phyloP scores from a whole-genome alignment of 305 asterid species.

The Fraxinus velutina region DNA sequence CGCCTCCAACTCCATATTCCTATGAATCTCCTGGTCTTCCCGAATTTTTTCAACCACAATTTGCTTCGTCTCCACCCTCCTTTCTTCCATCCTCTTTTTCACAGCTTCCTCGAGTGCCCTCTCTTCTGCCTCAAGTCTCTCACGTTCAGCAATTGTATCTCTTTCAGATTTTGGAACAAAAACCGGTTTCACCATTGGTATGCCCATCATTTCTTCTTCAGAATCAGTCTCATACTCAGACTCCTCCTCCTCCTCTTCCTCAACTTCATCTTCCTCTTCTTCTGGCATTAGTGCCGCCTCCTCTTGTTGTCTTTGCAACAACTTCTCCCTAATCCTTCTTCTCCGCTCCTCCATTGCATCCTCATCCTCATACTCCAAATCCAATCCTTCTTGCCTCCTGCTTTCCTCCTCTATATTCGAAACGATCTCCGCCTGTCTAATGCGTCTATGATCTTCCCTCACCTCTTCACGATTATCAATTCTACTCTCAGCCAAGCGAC shows the following conservation, averaged over 20 bases:
- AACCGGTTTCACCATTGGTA: constrained; percentile 85
- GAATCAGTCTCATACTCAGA: constrained; percentile 93
- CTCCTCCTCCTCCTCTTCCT: constrained; percentile 49
- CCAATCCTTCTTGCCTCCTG: constrained; percentile 55
- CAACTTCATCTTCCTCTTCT: constrained; percentile 64
- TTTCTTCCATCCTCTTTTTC: constrained; percentile 62
- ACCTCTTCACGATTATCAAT: constrained; percentile 74
- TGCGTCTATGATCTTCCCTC: constrained; percentile 84
- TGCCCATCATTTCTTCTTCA: constrained; percentile 71
- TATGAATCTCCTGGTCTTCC: constrained; percentile 73
- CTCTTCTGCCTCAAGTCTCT: constrained; percentile 86
- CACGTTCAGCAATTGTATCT: constrained; percentile 88
- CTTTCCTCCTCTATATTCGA: constrained; percentile 82
- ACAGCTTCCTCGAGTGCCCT: constrained; percentile 70
- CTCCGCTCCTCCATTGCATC: constrained; percentile 78
- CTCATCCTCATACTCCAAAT: constrained; percentile 72
- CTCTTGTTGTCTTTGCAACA: constrained; percentile 64
- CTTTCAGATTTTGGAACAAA: constrained; percentile 81
- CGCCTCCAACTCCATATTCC: constrained; percentile 63
- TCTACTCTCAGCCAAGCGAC: constrained; percentile 78
- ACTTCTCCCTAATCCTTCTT: constrained; percentile 69
- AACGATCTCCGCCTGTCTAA: constrained; percentile 89
- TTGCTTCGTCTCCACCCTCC: constrained; percentile 73
- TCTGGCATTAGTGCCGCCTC: constrained; percentile 60
- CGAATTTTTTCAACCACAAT: constrained; percentile 79